Evolutionary conservation across 352 stramenopile genomes (phyloP).

Genomic region (Phytophthora capsici): DNA sequence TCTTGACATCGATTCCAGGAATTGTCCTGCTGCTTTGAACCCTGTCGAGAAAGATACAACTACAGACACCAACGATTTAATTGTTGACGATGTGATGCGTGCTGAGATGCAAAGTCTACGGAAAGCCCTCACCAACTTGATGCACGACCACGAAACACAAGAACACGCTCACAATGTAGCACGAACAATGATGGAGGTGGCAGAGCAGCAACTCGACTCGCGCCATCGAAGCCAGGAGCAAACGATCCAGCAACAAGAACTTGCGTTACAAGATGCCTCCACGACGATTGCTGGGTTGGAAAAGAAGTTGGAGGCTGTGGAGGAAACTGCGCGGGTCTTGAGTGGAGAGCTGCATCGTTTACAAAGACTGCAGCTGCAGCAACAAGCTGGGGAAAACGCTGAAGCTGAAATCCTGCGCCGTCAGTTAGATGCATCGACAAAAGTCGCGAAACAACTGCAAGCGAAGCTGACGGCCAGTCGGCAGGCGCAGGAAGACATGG

Average conservation of each 20-base stretch:
- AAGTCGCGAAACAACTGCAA: slow-evolving; percentile 34
- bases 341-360: slow-evolving; percentile 30
- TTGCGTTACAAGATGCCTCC: slow-evolving; percentile 34
- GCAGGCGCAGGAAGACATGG: slow-evolving; percentile 27
- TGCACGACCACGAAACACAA: slow-evolving; percentile 40
- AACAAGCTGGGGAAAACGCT: slow-evolving; percentile 40
- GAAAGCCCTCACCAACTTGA: slow-evolving; percentile 45
- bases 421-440: slow-evolving; percentile 36
- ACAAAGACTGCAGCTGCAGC: slow-evolving; percentile 18
- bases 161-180: slow-evolving; percentile 37
- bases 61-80: slow-evolving; percentile 4
- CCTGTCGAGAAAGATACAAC: slow-evolving; percentile 4
- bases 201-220: slow-evolving; percentile 27
- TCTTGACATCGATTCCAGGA: not conserved
- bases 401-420: slow-evolving; percentile 67
- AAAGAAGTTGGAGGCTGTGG: slow-evolving; percentile 30
- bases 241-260: slow-evolving; percentile 43
- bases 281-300: slow-evolving; percentile 31
- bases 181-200: slow-evolving; percentile 28
- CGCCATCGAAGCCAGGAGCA: slow-evolving; percentile 37
- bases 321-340: slow-evolving; percentile 26
- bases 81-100: slow-evolving; percentile 51
- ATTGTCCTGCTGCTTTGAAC: no score
- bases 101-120: slow-evolving; percentile 58
- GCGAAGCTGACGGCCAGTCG: slow-evolving; percentile 34